Base-by-base conservation (phyloP, 23 red algal species). In the Gracilaria gracilis region DNA sequence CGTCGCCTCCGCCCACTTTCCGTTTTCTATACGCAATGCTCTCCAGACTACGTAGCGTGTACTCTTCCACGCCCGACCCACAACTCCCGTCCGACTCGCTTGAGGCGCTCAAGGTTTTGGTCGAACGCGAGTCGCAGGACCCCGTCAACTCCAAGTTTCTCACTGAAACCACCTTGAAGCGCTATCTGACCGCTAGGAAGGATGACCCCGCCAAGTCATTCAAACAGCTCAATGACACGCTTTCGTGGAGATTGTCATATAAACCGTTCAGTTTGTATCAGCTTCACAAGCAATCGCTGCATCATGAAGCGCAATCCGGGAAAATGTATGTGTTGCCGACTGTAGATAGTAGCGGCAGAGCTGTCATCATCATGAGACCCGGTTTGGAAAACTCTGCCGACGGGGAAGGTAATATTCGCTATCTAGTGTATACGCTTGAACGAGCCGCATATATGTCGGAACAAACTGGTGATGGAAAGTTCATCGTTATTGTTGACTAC, bases 381-480 rank as follows among this genome's bases (percentile, higher is more conserved):
- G 80, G 90, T 29, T 31, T 85, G 6, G 81, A 93, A 79, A 85
- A 83, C 64, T 77, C 81, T 46, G 21, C 67, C 6, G 67, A 85
- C 50, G 46, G 65, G 13, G 54, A 38, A 16, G 79, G 73, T 14
- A 91, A 95, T 57, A 39, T 95, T 73, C 35, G 47, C 44, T 74
- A 95, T 46, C 85, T 93, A 4, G 85, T 90, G 53, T 95, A 95
- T 62, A 95, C 83, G 16, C 61, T 95, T 19, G 93, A 95, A 35
- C 69, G 86, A 48, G 93, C 95, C 9, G 82, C 92, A 19, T 24
- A 35, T n/a, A n/a, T 82, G 17, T 55, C 67, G 20, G 74, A 85
- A 36, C 80, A 73, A 55, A 27, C 23, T 15, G 90, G 90, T 9
- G 86, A 77, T 31, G 93, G 82, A 20, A 90, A 89, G 42, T 71